Percentiles rank a stretch among this genome's conserved stretches.
phyloP scores from a whole-genome alignment of 2,329 filamentous ascomycete genomes.

The Geosmithia morbida region DNA sequence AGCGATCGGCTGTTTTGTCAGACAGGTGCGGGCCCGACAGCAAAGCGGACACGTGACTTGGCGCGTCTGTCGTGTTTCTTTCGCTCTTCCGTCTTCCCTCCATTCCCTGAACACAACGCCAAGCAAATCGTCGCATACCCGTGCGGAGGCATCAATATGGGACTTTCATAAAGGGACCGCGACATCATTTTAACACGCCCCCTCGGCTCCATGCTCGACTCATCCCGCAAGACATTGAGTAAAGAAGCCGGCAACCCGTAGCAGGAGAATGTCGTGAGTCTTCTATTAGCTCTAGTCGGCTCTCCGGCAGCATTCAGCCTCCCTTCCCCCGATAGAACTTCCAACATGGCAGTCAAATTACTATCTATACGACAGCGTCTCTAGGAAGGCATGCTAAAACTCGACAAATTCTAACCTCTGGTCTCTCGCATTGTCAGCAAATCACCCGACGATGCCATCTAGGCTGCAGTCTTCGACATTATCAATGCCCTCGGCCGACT shows the following conservation, averaged over 20 bases:
- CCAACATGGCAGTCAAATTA: slow-evolving; percentile 1
- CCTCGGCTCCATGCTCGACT: neutral
- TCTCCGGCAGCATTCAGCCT: slow-evolving; percentile 3
- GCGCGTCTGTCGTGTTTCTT: too few relatives aligned
- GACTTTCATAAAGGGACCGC: neutral
- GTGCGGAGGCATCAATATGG: too few relatives aligned
- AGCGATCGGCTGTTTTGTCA: too few relatives aligned
- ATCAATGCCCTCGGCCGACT: slow-evolving; percentile 1
- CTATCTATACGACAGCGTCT: slow-evolving; percentile 2
- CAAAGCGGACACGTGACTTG: too few relatives aligned
- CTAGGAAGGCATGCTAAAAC: neutral
- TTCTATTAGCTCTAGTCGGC: neutral
- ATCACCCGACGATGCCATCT: slow-evolving; percentile 2
- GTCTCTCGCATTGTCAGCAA: neutral
- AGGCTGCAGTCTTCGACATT: slow-evolving; percentile 2
- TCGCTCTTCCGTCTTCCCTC: too few relatives aligned
- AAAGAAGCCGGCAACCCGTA: neutral
- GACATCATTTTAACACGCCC: neutral
- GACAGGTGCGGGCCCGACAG: too few relatives aligned
- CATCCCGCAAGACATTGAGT: neutral
- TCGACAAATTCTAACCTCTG: slow-evolving; percentile 1
- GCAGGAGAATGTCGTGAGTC: slow-evolving; percentile 1
- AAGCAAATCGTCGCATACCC: too few relatives aligned
- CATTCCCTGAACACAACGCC: too few relatives aligned
- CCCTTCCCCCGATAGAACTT: neutral